Evolutionary conservation across 495 filamentous ascomycete species (phyloP).

Genomic region (Recurvomyces mirabilis): DNA sequence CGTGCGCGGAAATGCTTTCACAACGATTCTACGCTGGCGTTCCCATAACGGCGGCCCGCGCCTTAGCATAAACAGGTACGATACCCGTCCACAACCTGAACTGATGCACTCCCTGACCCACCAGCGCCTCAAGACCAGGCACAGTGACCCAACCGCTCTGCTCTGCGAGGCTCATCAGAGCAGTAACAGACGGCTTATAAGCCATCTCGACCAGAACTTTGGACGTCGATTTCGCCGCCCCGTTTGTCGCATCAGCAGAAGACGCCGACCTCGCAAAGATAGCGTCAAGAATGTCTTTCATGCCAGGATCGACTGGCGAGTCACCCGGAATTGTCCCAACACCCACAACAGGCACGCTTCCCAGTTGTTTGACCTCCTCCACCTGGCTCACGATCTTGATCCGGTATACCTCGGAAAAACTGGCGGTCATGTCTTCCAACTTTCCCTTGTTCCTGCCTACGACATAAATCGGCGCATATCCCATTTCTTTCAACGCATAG

Average conservation of each 20-base stretch:
- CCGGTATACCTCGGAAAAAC: slow-evolving; percentile 66
- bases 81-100: slow-evolving; percentile 70
- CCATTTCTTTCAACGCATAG: slow-evolving; percentile 74
- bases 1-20: no score
- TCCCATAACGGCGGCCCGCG: slow-evolving; percentile 1
- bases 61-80: slow-evolving; percentile 38
- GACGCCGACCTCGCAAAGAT: slow-evolving; percentile 47
- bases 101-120: slow-evolving; percentile 77
- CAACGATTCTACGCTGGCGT: no score
- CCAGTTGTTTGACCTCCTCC: slow-evolving; percentile 38
- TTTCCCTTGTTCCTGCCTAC: slow-evolving; percentile 65
- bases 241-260: not conserved
- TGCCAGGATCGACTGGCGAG: slow-evolving; percentile 60
- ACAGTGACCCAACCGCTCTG: slow-evolving; percentile 78
- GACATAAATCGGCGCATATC: slow-evolving; percentile 75
- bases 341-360: slow-evolving; percentile 66
- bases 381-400: slow-evolving; percentile 51
- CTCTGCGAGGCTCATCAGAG: slow-evolving; percentile 73
- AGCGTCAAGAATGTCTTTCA: slow-evolving; percentile 55
- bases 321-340: slow-evolving; percentile 89
- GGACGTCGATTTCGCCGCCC: slow-evolving; percentile 16
- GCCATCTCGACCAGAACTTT: slow-evolving; percentile 86
- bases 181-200: slow-evolving; percentile 76
- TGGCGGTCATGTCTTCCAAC: slow-evolving; percentile 51
- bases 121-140: slow-evolving; percentile 78